Evolutionary conservation across 495 filamentous ascomycete species (phyloP), one percentile per base, ranked within the genome.

Genomic region (Lasiosphaeria hispida): DNA sequence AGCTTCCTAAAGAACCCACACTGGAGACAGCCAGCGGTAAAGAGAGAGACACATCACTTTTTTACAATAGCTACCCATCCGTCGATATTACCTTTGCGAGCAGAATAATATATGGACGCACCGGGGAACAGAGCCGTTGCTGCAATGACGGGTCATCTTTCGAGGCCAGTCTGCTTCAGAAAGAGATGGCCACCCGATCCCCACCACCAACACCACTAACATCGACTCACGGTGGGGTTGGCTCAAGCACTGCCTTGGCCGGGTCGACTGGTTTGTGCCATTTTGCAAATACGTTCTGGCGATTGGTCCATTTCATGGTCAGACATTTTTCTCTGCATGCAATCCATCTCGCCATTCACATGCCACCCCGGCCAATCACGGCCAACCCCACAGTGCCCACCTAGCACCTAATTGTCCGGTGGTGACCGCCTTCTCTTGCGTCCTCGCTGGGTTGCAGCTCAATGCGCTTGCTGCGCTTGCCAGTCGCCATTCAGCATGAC

Each of bases 341-440:
- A 60, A 30, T 48, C 52, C 43, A 34, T 55, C 37, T 43, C 33
- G 36, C 58, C 43, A 60, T 35, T 52, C 37, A 49, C 40, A 33
- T 10, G 39, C 15, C 30, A 48, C 50, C 58, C 48, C 37, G 48
- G 48, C 55, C 64, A 63, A 63, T 58, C 45, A 49, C 47, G 35
- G 47, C 18, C 23, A 48, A 48, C 51, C 49, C 58, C 55, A 37
- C 53, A 23, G n/a, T n/a, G n/a, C n/a, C n/a, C n/a, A n/a, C n/a
- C n/a, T 33, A 35, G 37, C n/a, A n/a, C 55, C 23, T 50, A 40
- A 42, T 48, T 40, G 19, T 19, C 40, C 51, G 33, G 33, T 53
- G 57, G 58, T 60, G 64, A 64, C 64, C 64, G 64, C 64, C 57
- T 53, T 61, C 53, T 64, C 61, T 59, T 36, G 38, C 40, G 38